phyloP scores from a whole-genome alignment of 108 stramenopile genomes.

The Conticribra guillardii region DNA sequence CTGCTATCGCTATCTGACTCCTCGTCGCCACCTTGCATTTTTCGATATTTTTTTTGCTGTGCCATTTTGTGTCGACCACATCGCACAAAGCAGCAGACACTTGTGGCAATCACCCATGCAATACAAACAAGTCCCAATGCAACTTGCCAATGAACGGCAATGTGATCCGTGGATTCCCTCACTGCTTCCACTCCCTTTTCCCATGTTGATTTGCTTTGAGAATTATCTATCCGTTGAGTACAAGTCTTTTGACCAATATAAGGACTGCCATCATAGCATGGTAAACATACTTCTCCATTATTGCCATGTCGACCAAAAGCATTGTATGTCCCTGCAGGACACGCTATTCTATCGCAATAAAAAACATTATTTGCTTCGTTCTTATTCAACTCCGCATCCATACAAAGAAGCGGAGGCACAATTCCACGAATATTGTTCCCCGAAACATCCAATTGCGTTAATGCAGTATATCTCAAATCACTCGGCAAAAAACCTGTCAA shows the following conservation, averaged over 20 bases:
- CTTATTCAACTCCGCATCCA: slow-evolving; percentile 57
- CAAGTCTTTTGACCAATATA: slow-evolving; percentile 31
- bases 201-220: slow-evolving; percentile 10
- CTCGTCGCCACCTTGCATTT: background rate
- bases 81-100: background rate
- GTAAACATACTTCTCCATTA: slow-evolving; percentile 21
- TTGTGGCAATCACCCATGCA: background rate
- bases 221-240: background rate
- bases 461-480: slow-evolving; percentile 59
- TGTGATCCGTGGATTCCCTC: background rate
- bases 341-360: slow-evolving; percentile 58
- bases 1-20: background rate
- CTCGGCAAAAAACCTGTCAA: slow-evolving; percentile 56
- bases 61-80: background rate
- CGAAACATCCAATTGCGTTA: slow-evolving; percentile 51
- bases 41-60: background rate
- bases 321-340: slow-evolving; percentile 51
- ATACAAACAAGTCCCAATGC: background rate
- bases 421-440: slow-evolving; percentile 57
- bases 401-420: slow-evolving; percentile 60
- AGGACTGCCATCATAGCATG: slow-evolving; percentile 30
- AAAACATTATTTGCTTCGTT: slow-evolving; percentile 46
- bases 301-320: slow-evolving; percentile 32
- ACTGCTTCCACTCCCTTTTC: slow-evolving; percentile 14
- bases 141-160: background rate